Percentiles rank a stretch among this genome's conserved stretches.
These are phyloP conservation scores for Candida nemodendra DNA, from an alignment of 805 yeast species.

Conservation along the genomic window DNA sequence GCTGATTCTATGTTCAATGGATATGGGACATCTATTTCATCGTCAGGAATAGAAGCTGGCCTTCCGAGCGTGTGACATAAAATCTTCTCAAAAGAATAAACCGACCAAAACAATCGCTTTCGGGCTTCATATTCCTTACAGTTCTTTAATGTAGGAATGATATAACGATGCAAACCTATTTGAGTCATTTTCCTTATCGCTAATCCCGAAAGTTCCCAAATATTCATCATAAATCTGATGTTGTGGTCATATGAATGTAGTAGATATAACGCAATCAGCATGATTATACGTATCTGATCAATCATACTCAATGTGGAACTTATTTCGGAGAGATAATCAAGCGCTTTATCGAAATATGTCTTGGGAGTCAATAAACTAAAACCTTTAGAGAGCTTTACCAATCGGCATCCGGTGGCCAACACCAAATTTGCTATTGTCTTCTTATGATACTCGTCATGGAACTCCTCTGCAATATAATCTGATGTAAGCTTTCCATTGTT, in stretches of 20 bases:
- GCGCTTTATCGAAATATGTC: conserved; percentile 14
- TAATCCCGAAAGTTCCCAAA: conserved; percentile 20
- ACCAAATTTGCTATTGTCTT: conserved; percentile 9
- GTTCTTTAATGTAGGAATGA: conserved; percentile 7
- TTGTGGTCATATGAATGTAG: conserved; percentile 18
- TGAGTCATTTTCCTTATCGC: conserved; percentile 18
- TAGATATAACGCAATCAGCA: conserved; percentile 16
- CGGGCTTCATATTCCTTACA: conserved; percentile 10
- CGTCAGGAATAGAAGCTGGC: conserved; percentile 15
- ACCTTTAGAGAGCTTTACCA: conserved; percentile 11
- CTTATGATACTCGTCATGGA: conserved; percentile 6
- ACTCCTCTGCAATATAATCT: background rate
- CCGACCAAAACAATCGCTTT: conserved; percentile 19
- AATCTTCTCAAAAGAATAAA: conserved; percentile 19
- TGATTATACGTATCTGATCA: conserved; percentile 17
- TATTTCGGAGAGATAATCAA: conserved; percentile 7
- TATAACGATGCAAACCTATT: conserved; percentile 14
- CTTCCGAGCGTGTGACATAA: conserved; percentile 18
- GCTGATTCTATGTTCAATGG: conserved; percentile 14
- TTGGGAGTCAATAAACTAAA: conserved; percentile 10
- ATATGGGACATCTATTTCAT: conserved; percentile 19
- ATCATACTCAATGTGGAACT: conserved; percentile 3
- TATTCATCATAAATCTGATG: conserved; percentile 15
- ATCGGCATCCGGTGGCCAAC: conserved; percentile 16
- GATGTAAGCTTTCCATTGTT: background rate